Evolutionary conservation across 371 early-diverging fungal species (phyloP).

Genomic region (Mucor lusitanicus): DNA sequence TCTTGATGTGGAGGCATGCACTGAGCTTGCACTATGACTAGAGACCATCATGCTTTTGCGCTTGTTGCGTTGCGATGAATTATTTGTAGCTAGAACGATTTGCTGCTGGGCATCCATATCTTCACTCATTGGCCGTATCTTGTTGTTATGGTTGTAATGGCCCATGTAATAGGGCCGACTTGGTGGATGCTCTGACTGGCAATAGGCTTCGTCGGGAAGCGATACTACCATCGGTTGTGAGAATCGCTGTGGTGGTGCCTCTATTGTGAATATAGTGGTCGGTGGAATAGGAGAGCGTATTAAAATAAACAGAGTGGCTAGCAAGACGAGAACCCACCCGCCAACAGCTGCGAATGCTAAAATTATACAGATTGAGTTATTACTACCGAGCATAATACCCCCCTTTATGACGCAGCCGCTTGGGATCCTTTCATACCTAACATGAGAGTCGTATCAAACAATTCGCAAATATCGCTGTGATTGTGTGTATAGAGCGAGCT

Average conservation of each 20-base stretch:
- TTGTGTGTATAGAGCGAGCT: conserved; percentile 1
- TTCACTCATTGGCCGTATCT: background rate
- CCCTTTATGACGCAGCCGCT: background rate
- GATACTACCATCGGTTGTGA: conserved; percentile 14
- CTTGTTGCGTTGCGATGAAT: background rate
- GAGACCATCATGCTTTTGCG: background rate
- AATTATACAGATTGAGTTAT: background rate
- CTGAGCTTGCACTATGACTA: background rate
- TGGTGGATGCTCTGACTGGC: conserved; percentile 2
- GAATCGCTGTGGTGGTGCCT: conserved; percentile 21
- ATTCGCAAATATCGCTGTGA: conserved; percentile 11
- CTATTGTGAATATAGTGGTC: conserved; percentile 24
- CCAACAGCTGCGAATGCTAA: conserved; percentile 25
- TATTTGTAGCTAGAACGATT: background rate
- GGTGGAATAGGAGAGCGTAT: conserved; percentile 28
- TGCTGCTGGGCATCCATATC: background rate
- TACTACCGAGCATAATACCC: background rate
- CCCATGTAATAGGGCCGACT: conserved; percentile 18
- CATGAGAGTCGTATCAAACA: conserved; percentile 22
- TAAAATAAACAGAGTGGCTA: conserved; percentile 22
- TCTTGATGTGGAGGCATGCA: background rate
- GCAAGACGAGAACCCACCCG: conserved; percentile 18
- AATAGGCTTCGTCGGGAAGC: conserved; percentile 1
- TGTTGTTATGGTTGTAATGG: conserved; percentile 5
- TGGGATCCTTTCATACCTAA: conserved; percentile 10